phyloP scores from a whole-genome alignment of 164 flowering plant species.

The Tetracentron sinense region DNA sequence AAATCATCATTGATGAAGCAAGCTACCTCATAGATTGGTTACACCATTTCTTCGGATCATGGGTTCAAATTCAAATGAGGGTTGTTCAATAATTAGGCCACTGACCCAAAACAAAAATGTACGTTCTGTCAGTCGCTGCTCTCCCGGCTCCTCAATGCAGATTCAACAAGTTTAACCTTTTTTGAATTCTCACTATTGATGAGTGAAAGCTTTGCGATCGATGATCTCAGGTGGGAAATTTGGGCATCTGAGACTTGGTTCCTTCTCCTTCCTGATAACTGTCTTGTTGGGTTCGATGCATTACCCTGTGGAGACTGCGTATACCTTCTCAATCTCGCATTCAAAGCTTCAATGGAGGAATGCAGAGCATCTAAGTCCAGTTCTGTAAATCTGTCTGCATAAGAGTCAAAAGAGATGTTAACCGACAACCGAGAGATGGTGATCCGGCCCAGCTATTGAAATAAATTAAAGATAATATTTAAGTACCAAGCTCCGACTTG shows the following conservation, averaged over 20 bases:
- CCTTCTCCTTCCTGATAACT: conserved; percentile 33
- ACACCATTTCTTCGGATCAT: neutral
- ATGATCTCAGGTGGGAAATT: conserved; percentile 53
- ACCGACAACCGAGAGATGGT: neutral
- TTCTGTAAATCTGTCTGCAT: conserved; percentile 66
- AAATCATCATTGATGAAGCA: too few relatives aligned
- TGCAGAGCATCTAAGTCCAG: conserved; percentile 77
- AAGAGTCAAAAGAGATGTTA: neutral
- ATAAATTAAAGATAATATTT: neutral
- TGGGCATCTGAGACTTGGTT: conserved; percentile 42
- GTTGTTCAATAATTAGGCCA: neutral
- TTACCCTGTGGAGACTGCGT: conserved; percentile 36
- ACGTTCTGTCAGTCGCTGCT: conserved; percentile 11
- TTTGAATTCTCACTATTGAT: conserved; percentile 71
- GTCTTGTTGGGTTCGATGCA: conserved; percentile 24
- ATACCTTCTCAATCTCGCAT: conserved; percentile 55
- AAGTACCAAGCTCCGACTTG: conserved; percentile 77
- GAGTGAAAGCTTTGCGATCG: conserved; percentile 70
- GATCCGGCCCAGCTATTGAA: neutral
- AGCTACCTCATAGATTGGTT: too few relatives aligned
- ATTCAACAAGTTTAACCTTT: conserved; percentile 71
- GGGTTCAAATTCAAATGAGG: neutral
- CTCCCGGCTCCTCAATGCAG: conserved; percentile 48
- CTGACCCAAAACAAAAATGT: neutral
- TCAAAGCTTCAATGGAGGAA: conserved; percentile 61